Evolutionary conservation across 2,329 filamentous ascomycete genomes (phyloP).

Genomic region (Eutypella sp.): DNA sequence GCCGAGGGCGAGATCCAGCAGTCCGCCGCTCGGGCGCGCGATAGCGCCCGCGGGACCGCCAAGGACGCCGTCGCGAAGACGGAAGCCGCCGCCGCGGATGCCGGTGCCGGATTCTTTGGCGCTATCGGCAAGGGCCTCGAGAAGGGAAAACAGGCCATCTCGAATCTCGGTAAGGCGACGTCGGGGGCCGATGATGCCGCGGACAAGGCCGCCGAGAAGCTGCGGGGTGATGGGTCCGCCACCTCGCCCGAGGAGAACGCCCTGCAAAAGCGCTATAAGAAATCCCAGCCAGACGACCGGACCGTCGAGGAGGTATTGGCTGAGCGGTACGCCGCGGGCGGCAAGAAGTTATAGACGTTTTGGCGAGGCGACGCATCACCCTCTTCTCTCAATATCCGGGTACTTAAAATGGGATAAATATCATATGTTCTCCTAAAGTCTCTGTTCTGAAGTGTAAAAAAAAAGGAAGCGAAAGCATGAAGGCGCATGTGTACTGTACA

Average conservation of each 20-base stretch:
- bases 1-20: conserved; percentile 30
- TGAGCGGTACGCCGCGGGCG: conserved; percentile 22
- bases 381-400: too few species aligned
- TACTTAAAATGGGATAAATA: too few species aligned
- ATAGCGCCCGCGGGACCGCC: conserved; percentile 19
- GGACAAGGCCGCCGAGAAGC: conserved; percentile 17
- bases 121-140: conserved; percentile 37
- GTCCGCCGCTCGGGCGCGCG: conserved; percentile 33
- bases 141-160: conserved; percentile 33
- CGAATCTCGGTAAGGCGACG: conserved; percentile 27
- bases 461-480: too few species aligned
- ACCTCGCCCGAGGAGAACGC: conserved; percentile 49
- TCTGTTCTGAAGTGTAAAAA: too few species aligned
- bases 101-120: conserved; percentile 26
- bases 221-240: conserved; percentile 29
- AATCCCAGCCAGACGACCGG: conserved; percentile 33
- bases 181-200: conserved; percentile 32
- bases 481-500: too few species aligned
- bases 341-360: conserved; percentile 36
- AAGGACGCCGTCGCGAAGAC: conserved; percentile 25
- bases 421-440: too few species aligned
- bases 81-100: conserved; percentile 26
- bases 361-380: too few species aligned
- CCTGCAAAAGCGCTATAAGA: conserved; percentile 48
- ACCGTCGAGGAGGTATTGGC: conserved; percentile 30